Percentiles rank a stretch among this genome's conserved stretches.
Conservation (phyloP, 1,139 yeast genomes). For the Sugiyamaella paludigena region DNA sequence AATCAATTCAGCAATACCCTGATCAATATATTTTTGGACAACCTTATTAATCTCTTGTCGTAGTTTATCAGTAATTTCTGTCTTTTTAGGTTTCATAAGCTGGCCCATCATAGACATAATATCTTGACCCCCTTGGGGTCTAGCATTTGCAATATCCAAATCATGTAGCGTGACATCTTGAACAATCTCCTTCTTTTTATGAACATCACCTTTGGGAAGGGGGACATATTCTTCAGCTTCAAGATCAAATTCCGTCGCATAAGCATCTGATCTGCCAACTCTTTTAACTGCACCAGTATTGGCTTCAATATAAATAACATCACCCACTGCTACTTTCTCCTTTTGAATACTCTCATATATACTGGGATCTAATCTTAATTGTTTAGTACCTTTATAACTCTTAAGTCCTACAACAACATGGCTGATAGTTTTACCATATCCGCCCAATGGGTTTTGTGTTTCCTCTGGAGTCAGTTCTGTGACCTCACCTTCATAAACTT, state of each 20-base stretch:
- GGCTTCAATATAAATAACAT: conserved; percentile 94
- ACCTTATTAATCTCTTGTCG: conserved; percentile 93
- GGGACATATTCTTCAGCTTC: conserved; percentile 99
- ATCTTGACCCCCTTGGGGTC: conserved; percentile 99
- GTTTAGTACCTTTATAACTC: conserved; percentile 94
- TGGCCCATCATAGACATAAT: conserved; percentile 99
- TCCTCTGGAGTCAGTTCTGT: conserved; percentile 96
- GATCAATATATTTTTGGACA: conserved; percentile 93
- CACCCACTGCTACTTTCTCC: conserved; percentile 93
- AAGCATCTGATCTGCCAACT: conserved; percentile 97
- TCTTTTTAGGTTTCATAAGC: conserved; percentile 89
- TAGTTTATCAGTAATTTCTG: conserved; percentile 97
- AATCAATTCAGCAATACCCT: conserved; percentile 95
- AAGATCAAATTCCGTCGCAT: conserved; percentile 95
- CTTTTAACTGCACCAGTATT: conserved; percentile 97
- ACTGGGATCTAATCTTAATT: conserved; percentile 87
- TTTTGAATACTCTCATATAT: conserved; percentile 95
- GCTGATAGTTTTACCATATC: conserved; percentile 93
- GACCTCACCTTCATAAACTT: conserved; percentile 98
- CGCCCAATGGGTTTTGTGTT: conserved; percentile 94
- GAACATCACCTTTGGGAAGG: conserved; percentile 97
- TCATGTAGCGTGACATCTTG: conserved; percentile 97
- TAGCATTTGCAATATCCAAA: conserved; percentile 91
- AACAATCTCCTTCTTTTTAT: conserved; percentile 95
- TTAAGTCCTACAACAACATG: conserved; percentile 94